These are phyloP conservation scores for Solanum sejunctum DNA, from an alignment of 257 asterid genomes.

Conservation along the genomic window DNA sequence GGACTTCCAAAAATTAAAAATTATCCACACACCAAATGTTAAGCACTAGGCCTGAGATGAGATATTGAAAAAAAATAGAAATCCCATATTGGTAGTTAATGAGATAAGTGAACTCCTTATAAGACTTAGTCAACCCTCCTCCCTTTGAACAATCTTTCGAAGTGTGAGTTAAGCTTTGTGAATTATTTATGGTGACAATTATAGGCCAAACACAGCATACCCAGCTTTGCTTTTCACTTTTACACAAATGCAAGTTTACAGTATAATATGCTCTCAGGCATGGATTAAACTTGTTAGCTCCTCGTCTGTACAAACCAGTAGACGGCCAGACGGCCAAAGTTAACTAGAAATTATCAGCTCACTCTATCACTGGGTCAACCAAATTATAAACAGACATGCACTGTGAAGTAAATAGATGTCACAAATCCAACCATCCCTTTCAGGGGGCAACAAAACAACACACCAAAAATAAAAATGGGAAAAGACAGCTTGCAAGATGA, in stretches of 20 bases:
- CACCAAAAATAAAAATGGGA: not conserved
- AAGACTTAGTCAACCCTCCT: too few relatives aligned
- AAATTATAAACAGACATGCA: constrained; percentile 1
- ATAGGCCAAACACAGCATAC: not conserved
- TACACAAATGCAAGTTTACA: not conserved
- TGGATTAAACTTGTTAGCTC: not conserved
- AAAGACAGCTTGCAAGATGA: not conserved
- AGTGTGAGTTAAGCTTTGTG: not conserved
- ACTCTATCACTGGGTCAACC: not conserved
- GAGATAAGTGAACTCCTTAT: too few relatives aligned
- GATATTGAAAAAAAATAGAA: too few relatives aligned
- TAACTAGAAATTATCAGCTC: not conserved
- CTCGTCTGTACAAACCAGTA: not conserved
- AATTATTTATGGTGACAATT: not conserved
- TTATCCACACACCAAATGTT: too few relatives aligned
- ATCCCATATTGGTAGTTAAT: too few relatives aligned
- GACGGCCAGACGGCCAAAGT: not conserved
- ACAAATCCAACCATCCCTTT: not conserved
- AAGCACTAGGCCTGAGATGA: too few relatives aligned
- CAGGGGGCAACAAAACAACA: not conserved
- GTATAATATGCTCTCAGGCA: not conserved
- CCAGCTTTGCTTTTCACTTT: not conserved
- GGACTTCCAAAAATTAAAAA: too few relatives aligned
- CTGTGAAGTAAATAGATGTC: not conserved
- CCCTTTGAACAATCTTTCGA: too few relatives aligned